phyloP scores from a whole-genome alignment of 129 eudicot species.

The Calendula officinalis region DNA sequence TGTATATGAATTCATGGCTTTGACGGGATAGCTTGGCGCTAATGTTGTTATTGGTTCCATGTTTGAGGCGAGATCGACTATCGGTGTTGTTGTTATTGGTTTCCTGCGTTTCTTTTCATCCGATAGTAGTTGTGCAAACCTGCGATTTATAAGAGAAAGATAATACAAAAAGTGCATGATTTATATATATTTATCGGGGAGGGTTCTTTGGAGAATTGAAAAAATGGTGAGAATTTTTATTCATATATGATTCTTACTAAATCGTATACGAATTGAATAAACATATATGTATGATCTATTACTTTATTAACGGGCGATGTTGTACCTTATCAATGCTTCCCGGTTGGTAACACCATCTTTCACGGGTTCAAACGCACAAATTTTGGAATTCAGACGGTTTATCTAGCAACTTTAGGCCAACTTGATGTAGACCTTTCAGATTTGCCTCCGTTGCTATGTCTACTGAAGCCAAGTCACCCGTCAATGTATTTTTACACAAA shows the following conservation, averaged over 20 bases:
- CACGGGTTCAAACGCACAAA: background rate
- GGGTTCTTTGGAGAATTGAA: no score
- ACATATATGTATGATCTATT: no score
- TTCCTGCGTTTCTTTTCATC: background rate
- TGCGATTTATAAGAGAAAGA: background rate
- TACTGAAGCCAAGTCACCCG: background rate
- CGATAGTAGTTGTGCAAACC: background rate
- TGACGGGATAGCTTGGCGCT: no score
- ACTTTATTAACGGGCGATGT: background rate
- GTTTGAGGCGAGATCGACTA: no score
- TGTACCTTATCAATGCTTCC: background rate
- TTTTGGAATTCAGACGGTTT: background rate
- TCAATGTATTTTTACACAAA: background rate
- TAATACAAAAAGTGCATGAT: background rate
- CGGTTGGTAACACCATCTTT: background rate
- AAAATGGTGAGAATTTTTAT: no score
- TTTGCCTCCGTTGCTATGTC: background rate
- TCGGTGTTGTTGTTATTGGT: background rate
- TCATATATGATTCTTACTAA: no score
- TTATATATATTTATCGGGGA: no score
- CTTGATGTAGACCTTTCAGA: background rate
- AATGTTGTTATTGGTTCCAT: no score
- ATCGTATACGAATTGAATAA: no score
- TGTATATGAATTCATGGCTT: no score
- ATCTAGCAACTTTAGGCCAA: background rate